A percentile compares a stretch with the other conserved stretches of the same genome.
Evolutionary conservation across 169 alveolate species (phyloP).

Genomic region (Plasmodium gallinaceum): DNA sequence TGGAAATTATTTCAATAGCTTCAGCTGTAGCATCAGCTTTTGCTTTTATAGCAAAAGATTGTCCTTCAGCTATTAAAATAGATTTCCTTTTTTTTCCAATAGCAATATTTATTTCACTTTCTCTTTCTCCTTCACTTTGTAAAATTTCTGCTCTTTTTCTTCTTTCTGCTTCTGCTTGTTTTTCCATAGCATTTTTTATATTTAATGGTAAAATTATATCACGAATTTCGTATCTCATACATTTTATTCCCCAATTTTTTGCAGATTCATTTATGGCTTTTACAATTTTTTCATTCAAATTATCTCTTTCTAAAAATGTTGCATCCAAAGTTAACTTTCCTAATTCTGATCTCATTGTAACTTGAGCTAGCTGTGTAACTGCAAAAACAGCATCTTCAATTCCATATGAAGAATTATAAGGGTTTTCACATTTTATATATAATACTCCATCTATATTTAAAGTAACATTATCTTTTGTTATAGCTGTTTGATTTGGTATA

Average conservation of each 20-base stretch:
- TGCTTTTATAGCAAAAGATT: conserved; percentile 87
- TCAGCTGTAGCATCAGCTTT: conserved; percentile 91
- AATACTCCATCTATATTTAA: conserved; percentile 96
- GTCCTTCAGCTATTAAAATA: conserved; percentile 94
- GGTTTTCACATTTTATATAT: conserved; percentile 91
- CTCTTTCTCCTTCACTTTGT: conserved; percentile 94
- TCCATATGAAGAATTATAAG: conserved; percentile 94
- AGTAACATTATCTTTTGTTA: conserved; percentile 95
- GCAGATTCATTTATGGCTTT: conserved; percentile 93
- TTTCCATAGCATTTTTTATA: conserved; percentile 95
- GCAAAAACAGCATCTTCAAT: conserved; percentile 95
- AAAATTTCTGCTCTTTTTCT: conserved; percentile 94
- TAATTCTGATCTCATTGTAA: conserved; percentile 96
- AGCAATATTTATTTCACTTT: conserved; percentile 94
- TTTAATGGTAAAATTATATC: conserved; percentile 95
- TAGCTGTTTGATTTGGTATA: conserved; percentile 94
- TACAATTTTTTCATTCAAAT: conserved; percentile 92
- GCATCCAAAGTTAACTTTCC: conserved; percentile 96
- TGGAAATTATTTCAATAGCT: conserved; percentile 83
- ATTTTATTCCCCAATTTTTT: conserved; percentile 95
- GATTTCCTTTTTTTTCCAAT: conserved; percentile 90
- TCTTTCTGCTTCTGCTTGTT: conserved; percentile 96
- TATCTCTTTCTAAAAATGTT: conserved; percentile 95
- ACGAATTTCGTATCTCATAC: conserved; percentile 95
- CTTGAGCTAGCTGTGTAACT: conserved; percentile 94